Evolutionary conservation across 2,329 filamentous ascomycete genomes (phyloP).

Genomic region (Talaromyces sp.): DNA sequence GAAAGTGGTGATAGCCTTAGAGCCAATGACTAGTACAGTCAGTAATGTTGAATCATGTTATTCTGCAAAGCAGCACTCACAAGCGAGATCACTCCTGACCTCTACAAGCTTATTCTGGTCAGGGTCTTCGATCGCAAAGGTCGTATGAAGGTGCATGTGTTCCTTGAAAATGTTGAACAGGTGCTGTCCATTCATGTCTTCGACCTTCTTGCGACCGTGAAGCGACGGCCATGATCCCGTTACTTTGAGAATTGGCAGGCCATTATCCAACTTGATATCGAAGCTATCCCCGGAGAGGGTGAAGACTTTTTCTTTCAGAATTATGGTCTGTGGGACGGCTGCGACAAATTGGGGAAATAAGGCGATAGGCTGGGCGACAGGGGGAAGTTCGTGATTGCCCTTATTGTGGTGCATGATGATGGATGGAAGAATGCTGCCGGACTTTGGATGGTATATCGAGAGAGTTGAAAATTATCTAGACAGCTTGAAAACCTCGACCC

Average conservation of each 20-base stretch:
- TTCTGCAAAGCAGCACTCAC: slow-evolving; percentile 42
- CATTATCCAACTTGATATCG: slow-evolving; percentile 60
- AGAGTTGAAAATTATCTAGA: no score
- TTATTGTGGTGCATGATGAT: neutral
- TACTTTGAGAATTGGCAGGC: slow-evolving; percentile 58
- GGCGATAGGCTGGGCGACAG: slow-evolving; percentile 21
- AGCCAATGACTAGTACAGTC: slow-evolving; percentile 22
- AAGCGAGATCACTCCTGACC: slow-evolving; percentile 57
- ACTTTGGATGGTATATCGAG: no score
- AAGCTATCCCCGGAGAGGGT: slow-evolving; percentile 68
- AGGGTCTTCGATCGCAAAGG: slow-evolving; percentile 43
- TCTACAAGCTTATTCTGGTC: slow-evolving; percentile 54
- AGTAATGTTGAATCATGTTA: slow-evolving; percentile 1
- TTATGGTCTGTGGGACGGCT: slow-evolving; percentile 45
- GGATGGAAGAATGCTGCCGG: neutral
- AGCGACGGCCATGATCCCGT: slow-evolving; percentile 54
- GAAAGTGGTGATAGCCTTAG: slow-evolving; percentile 50
- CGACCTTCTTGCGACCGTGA: slow-evolving; percentile 27
- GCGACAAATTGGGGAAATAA: slow-evolving; percentile 22
- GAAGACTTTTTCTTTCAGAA: slow-evolving; percentile 64
- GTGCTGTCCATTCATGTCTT: slow-evolving; percentile 20
- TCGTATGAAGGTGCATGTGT: slow-evolving; percentile 24
- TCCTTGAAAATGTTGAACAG: slow-evolving; percentile 28
- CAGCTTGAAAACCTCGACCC: no score
- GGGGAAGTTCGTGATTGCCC: slow-evolving; percentile 1